Evolutionary conservation across 352 stramenopile species (phyloP).

Genomic region (Phytophthora ramorum): DNA sequence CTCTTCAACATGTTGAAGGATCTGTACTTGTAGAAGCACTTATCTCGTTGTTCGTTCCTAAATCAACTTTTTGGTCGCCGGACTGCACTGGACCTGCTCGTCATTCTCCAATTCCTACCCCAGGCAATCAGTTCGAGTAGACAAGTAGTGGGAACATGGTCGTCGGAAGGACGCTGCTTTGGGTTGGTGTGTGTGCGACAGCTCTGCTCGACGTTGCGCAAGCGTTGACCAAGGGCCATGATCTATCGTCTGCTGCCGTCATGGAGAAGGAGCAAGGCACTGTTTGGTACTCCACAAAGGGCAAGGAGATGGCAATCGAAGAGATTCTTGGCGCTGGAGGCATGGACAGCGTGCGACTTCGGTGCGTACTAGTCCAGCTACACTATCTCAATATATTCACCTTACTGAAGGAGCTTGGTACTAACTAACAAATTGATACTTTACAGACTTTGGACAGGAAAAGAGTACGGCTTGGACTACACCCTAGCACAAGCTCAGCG

Average conservation of each 20-base stretch:
- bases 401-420: not conserved
- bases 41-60: slow-evolving; percentile 4
- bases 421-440: not conserved
- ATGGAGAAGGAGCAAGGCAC: slow-evolving; percentile 38
- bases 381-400: not conserved
- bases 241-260: slow-evolving; percentile 31
- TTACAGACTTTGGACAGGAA: slow-evolving; percentile 34
- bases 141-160: slow-evolving; percentile 8
- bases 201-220: slow-evolving; percentile 8
- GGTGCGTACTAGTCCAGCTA: slow-evolving; percentile 9
- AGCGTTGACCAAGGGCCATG: slow-evolving; percentile 38
- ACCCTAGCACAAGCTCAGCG: slow-evolving; percentile 33
- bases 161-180: slow-evolving; percentile 5
- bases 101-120: not conserved
- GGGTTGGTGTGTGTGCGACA: slow-evolving; percentile 2
- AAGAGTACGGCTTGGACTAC: slow-evolving; percentile 36
- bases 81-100: slow-evolving; percentile 4
- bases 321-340: slow-evolving; percentile 35
- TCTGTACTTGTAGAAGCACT: too few species aligned
- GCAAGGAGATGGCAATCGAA: slow-evolving; percentile 32
- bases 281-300: slow-evolving; percentile 27
- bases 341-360: slow-evolving; percentile 44
- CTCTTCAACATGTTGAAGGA: not conserved
- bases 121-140: too few species aligned
- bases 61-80: slow-evolving; percentile 3